Conservation (phyloP, 2,329 filamentous ascomycete species). For the Colletotrichum cuscutae region DNA sequence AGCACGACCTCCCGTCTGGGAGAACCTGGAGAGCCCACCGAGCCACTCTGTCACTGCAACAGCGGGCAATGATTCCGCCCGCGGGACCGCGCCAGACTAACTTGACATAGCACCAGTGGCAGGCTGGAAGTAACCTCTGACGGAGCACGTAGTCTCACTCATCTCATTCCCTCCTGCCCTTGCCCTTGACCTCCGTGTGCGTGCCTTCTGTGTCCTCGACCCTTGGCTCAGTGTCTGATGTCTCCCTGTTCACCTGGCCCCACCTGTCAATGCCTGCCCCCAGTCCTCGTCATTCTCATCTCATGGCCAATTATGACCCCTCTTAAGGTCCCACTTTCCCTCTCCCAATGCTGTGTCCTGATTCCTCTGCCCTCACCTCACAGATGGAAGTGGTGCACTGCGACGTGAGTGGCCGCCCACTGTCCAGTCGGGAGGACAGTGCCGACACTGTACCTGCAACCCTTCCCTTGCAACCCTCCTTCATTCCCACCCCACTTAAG, state of each 20-base stretch:
- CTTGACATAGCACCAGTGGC: not conserved
- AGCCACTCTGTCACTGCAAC: not conserved
- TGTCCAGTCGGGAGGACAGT: conserved; percentile 7
- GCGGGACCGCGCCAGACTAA: not conserved
- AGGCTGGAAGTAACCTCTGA: not conserved
- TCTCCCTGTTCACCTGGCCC: not conserved
- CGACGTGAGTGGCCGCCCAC: not conserved
- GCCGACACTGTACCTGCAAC: conserved; percentile 10
- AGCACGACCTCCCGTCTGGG: conserved; percentile 30
- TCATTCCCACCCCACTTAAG: not conserved
- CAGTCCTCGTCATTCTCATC: conserved; percentile 4
- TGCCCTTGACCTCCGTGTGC: conserved; percentile 7
- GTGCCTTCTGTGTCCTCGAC: not conserved
- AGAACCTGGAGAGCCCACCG: not conserved
- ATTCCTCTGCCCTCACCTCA: not conserved
- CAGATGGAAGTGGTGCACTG: too few relatives aligned
- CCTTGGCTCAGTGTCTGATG: not conserved
- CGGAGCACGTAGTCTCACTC: not conserved
- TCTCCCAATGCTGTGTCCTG: not conserved
- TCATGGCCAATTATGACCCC: conserved; percentile 1
- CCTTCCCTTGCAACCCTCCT: conserved; percentile 10
- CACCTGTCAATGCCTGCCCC: not conserved
- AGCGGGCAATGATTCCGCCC: not conserved
- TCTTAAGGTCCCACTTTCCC: not conserved
- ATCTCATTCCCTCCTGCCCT: not conserved